Percentiles rank a stretch among this genome's conserved stretches.
Conservation (phyloP, 441 rosid genomes). For the Caryocar brasiliense region DNA sequence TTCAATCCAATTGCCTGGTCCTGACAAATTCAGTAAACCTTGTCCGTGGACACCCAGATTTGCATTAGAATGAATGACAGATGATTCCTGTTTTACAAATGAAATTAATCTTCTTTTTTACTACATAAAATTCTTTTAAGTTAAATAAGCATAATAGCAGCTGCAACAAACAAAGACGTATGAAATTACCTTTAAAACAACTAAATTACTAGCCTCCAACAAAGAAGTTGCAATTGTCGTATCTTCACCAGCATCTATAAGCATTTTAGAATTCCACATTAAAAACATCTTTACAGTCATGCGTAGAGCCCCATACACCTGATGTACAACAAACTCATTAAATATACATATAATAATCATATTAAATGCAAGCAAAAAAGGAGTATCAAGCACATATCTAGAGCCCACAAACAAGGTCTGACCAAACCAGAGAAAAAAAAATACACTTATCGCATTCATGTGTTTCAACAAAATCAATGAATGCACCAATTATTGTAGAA, state of each 20-base stretch:
- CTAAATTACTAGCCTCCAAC: conserved; percentile 92
- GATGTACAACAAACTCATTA: conserved; percentile 1
- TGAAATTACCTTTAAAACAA: conserved; percentile 77
- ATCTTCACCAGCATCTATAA: conserved; percentile 86
- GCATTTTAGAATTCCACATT: conserved; percentile 96
- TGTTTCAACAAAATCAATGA: neutral
- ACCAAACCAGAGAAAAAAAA: no score
- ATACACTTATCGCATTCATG: no score
- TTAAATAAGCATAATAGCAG: conserved; percentile 9
- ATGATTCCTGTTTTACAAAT: conserved; percentile 59
- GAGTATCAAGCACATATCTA: no score
- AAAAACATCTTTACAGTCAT: conserved; percentile 96
- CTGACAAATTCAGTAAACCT: conserved; percentile 87
- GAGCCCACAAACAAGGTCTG: no score
- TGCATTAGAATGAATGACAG: conserved; percentile 90
- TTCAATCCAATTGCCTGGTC: conserved; percentile 85
- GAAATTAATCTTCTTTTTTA: neutral
- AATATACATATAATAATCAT: conserved; percentile 11
- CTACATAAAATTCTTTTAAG: neutral
- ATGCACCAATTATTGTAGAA: neutral
- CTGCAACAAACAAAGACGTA: conserved; percentile 1
- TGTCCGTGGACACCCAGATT: conserved; percentile 96
- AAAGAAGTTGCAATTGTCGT: conserved; percentile 69
- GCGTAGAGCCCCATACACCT: conserved; percentile 98
- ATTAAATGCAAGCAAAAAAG: neutral